Conservation (phyloP, 805 yeast species). For the Candida chauliodis region DNA sequence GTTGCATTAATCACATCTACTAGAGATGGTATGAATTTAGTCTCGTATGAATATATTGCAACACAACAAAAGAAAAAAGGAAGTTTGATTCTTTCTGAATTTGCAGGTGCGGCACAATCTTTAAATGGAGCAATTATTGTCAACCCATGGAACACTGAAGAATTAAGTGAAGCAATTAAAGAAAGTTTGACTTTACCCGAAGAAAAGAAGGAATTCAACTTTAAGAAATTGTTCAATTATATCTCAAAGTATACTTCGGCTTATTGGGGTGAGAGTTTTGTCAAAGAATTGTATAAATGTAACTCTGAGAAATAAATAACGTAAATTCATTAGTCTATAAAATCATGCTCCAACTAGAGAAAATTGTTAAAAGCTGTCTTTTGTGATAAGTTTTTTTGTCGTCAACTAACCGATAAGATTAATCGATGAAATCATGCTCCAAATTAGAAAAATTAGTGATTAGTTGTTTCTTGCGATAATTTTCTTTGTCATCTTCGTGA, state of each 20-base stretch:
- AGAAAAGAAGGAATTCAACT: slow-evolving; percentile 76
- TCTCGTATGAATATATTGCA: slow-evolving; percentile 93
- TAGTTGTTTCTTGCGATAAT: slow-evolving; percentile 1
- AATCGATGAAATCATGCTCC: slow-evolving; percentile 4
- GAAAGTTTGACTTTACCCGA: slow-evolving; percentile 83
- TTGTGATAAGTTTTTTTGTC: slow-evolving; percentile 2
- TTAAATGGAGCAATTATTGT: slow-evolving; percentile 90
- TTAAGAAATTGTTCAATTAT: slow-evolving; percentile 78
- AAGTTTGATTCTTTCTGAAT: slow-evolving; percentile 82
- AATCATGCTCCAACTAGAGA: background rate
- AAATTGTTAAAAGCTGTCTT: background rate
- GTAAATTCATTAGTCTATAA: slow-evolving; percentile 3
- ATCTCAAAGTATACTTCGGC: slow-evolving; percentile 92
- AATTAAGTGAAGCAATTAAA: slow-evolving; percentile 76
- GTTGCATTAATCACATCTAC: slow-evolving; percentile 92
- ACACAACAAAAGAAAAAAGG: slow-evolving; percentile 89
- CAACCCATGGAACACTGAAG: slow-evolving; percentile 98
- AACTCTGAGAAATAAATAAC: slow-evolving; percentile 2
- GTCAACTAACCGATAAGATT: too few species aligned
- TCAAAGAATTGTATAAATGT: slow-evolving; percentile 66
- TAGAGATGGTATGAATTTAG: slow-evolving; percentile 98
- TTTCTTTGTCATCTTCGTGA: slow-evolving; percentile 11
- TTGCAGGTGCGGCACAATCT: slow-evolving; percentile 99
- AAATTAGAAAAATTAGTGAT: slow-evolving; percentile 1
- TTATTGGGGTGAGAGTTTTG: slow-evolving; percentile 97